Base-by-base conservation (phyloP, 768 basidiomycete species). In the Amylocystis lapponica region DNA sequence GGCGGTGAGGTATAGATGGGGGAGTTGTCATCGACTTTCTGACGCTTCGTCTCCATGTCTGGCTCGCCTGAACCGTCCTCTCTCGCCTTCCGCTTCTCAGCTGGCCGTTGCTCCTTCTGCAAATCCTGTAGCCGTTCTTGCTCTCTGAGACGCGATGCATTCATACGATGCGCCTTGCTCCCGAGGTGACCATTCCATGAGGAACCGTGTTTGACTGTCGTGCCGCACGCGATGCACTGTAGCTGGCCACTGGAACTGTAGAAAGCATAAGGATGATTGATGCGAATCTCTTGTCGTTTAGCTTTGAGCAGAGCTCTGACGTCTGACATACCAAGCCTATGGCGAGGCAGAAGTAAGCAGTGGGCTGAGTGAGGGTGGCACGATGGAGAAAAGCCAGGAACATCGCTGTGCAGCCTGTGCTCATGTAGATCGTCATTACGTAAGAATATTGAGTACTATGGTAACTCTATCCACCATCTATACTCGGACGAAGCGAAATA, bases 121-220 rank as follows among this genome's bases (percentile, higher is more conserved):
- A 62, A 68, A 54, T 67, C 69, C 41, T 59, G 65, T 27, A 52
- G 51, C 41, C 60, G 65, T 45, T 81, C 77, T 51, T 80, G 73
- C 55, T 80, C 78, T 48, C 70, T 76, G 33, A 80, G 55, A 14
- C 75, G 74, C 10, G 71, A 69, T 14, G 81, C 78, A 54, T 78
- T 81, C 30, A 70, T 80, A 26, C 88, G 78, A 58, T 92, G 88
- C 2, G 63, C 63, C 65, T 91, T 91, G 65, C 83, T 87, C 11
- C 83, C 87, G 16, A 92, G 60, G 63, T 92, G 88, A 17, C 88
- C 86, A 46, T 88, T 80, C 88, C 88, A 92, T n/a, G 84, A 83
- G 20, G 83, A 78, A 3, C 85, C 74, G 54, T 88, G 79, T 54
- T 89, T 91, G 44, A 92, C 71, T 16, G 63, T 45, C 10, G 67